These are phyloP conservation scores for Penicillium silybi DNA, from an alignment of 495 filamentous ascomycete genomes.

Conservation along the genomic window DNA sequence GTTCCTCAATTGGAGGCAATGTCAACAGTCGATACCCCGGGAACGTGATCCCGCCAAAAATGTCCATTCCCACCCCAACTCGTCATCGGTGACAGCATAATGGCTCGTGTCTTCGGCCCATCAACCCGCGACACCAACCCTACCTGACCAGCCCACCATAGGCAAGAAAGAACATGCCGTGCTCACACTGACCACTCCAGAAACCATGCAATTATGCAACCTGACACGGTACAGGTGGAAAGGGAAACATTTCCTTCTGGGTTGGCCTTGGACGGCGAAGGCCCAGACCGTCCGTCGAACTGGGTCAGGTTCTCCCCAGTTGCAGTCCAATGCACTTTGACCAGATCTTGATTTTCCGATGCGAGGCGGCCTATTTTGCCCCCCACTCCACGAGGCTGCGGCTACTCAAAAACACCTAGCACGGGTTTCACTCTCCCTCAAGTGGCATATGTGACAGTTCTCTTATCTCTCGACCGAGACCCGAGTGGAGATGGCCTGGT, in stretches of 20 bases:
- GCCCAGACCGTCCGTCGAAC: constrained; percentile 16
- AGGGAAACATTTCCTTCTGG: neutral
- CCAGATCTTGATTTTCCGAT: neutral
- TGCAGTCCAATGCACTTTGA: neutral
- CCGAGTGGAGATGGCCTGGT: neutral
- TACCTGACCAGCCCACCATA: neutral
- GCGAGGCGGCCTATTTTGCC: neutral
- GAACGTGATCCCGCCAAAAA: neutral
- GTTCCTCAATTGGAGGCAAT: neutral
- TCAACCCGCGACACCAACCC: neutral
- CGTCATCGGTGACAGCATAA: constrained; percentile 32
- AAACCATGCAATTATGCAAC: constrained; percentile 8
- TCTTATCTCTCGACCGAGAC: neutral
- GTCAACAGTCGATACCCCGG: neutral
- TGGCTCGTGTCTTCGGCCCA: constrained; percentile 13
- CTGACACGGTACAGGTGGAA: constrained; percentile 3
- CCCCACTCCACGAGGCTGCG: neutral
- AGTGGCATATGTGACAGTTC: neutral
- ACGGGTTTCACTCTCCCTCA: neutral
- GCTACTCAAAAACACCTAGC: neutral
- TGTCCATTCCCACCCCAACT: neutral
- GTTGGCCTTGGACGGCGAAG: constrained; percentile 12
- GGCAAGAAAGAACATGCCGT: neutral
- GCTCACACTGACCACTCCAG: neutral
- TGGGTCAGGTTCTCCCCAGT: constrained; percentile 1